Percentiles rank a stretch among this genome's conserved stretches.
These are phyloP conservation scores for Pseudocercospora fuligena DNA, from an alignment of 2,329 filamentous ascomycete genomes.

Conservation along the genomic window DNA sequence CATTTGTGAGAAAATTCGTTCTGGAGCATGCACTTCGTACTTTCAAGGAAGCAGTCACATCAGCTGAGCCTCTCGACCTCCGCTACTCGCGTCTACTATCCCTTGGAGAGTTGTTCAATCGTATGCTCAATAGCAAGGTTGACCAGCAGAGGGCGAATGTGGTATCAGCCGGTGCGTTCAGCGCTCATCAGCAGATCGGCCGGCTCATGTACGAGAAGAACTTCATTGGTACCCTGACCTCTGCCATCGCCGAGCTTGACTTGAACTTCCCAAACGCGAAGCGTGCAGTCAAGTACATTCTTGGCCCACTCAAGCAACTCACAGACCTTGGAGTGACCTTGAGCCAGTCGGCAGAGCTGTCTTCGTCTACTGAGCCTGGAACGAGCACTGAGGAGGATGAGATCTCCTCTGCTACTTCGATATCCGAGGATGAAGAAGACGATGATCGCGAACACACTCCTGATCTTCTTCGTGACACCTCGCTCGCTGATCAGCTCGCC, in stretches of 20 bases:
- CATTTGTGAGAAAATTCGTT: conserved; percentile 93
- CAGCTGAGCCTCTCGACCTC: conserved; percentile 77
- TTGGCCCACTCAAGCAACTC: conserved; percentile 84
- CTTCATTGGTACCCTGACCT: conserved; percentile 84
- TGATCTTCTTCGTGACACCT: conserved; percentile 94
- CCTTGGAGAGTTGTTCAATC: conserved; percentile 88
- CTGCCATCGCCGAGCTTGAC: conserved; percentile 92
- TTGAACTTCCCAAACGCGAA: conserved; percentile 93
- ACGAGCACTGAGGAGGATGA: conserved; percentile 79
- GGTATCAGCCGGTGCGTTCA: conserved; percentile 22
- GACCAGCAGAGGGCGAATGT: conserved; percentile 52
- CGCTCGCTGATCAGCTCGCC: conserved; percentile 78
- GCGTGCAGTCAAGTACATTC: conserved; percentile 92
- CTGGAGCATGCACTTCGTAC: conserved; percentile 90
- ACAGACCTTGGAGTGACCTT: conserved; percentile 86
- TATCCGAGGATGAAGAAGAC: conserved; percentile 70
- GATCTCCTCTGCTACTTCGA: conserved; percentile 82
- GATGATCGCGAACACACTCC: conserved; percentile 82
- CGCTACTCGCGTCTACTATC: conserved; percentile 88
- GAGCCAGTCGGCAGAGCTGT: conserved; percentile 79
- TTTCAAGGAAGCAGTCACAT: conserved; percentile 83
- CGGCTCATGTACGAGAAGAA: conserved; percentile 99
- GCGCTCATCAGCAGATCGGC: conserved; percentile 80
- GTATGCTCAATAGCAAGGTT: conserved; percentile 83
- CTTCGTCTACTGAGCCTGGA: conserved; percentile 60